A percentile compares a stretch with the other conserved stretches of the same genome.
Conservation (phyloP, 2,329 filamentous ascomycete species). For the Clarireedia sp. region DNA sequence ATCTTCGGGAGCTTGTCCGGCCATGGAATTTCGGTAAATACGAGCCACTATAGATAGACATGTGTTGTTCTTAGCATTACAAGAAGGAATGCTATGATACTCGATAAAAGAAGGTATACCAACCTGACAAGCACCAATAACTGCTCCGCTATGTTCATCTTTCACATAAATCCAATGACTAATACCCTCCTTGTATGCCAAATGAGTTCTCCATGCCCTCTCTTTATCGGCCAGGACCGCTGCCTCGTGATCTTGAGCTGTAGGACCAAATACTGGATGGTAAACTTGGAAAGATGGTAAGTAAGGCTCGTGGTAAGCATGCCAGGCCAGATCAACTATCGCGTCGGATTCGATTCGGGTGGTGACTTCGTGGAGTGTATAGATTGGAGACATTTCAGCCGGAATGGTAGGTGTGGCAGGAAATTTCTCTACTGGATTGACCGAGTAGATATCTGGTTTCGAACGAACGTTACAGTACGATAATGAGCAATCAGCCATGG, state of each 20-base stretch:
- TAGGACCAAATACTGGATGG: neutral
- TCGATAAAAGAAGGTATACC: neutral
- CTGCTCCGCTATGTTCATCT: neutral
- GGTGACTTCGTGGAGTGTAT: neutral
- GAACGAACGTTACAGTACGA: neutral
- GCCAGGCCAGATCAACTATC: neutral
- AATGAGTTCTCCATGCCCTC: neutral
- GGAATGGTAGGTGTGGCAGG: neutral
- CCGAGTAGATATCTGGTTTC: neutral
- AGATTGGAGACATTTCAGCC: neutral
- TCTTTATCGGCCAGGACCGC: neutral
- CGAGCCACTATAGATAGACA: neutral
- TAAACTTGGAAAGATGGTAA: neutral
- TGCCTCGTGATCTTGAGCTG: neutral
- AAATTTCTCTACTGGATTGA: neutral
- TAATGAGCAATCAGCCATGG: too few relatives aligned
- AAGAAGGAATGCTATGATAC: neutral
- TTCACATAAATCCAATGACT: constrained; percentile 6
- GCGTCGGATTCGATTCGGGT: neutral
- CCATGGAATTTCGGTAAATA: neutral
- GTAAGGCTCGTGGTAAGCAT: neutral
- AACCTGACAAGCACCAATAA: neutral
- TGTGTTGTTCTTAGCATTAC: neutral
- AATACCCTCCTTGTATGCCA: neutral
- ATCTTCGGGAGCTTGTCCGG: neutral